A percentile compares a stretch with the other conserved stretches of the same genome.
These are phyloP conservation scores for Triangularia setosa DNA, from an alignment of 2,329 filamentous ascomycete genomes.

Conservation along the genomic window DNA sequence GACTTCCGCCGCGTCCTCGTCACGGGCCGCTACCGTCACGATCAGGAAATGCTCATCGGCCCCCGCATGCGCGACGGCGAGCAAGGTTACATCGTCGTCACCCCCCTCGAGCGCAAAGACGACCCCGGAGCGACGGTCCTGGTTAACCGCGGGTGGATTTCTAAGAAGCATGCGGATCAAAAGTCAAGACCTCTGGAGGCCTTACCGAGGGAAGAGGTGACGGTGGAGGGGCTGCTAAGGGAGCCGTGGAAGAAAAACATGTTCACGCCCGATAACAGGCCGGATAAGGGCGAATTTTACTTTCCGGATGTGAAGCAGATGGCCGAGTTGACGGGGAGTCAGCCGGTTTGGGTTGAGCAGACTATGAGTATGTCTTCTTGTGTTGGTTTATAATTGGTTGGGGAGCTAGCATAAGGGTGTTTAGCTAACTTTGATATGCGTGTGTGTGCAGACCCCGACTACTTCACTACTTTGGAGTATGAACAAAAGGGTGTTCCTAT, in stretches of 20 bases:
- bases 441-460: conserved; percentile 62
- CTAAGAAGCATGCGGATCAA: conserved; percentile 67
- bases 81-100: conserved; percentile 87
- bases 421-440: conserved; percentile 10
- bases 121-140: conserved; percentile 63
- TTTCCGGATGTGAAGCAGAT: conserved; percentile 93
- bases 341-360: conserved; percentile 91
- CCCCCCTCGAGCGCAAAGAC: conserved; percentile 72
- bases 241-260: conserved; percentile 96
- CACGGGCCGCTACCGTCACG: conserved; percentile 71
- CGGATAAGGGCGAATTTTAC: conserved; percentile 81
- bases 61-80: conserved; percentile 85
- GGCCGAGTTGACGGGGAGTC: conserved; percentile 75
- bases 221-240: conserved; percentile 77
- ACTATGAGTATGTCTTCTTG: conserved; percentile 68
- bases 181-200: conserved; percentile 57
- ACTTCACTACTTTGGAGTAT: conserved; percentile 71
- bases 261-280: conserved; percentile 89
- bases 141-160: conserved; percentile 89
- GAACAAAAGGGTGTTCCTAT: conserved; percentile 82
- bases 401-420: neutral
- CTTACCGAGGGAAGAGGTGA: conserved; percentile 66
- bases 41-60: conserved; percentile 94
- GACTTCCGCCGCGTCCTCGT: conserved; percentile 84
- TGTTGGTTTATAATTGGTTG: conserved; percentile 15